Conservation (phyloP, 1,284 basidiomycete species). For the Ganoderma multipileum region DNA sequence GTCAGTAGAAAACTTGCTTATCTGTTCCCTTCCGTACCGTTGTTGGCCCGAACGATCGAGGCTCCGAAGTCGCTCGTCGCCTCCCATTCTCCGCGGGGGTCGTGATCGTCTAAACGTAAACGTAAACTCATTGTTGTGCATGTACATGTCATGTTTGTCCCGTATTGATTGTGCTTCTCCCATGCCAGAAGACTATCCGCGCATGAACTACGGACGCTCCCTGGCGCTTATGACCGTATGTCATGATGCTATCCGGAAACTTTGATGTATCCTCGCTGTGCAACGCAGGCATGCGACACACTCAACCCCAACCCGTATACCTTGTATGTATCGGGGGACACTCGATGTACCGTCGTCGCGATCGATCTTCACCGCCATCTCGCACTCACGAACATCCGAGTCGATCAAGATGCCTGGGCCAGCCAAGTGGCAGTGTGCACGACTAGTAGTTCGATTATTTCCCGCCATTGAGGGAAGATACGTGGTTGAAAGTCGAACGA, state of each 20-base stretch:
- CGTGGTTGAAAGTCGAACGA: too few species aligned
- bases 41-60: slow-evolving; percentile 1
- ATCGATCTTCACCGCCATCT: not conserved
- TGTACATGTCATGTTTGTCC: slow-evolving; percentile 22
- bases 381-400: not conserved
- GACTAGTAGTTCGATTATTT: too few species aligned
- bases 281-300: not conserved
- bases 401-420: not conserved
- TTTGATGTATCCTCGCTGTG: not conserved
- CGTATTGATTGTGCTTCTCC: slow-evolving; percentile 25
- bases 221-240: not conserved
- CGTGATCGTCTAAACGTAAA: slow-evolving; percentile 16
- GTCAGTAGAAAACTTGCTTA: slow-evolving; percentile 14
- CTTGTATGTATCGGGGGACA: not conserved
- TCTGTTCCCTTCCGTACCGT: not conserved
- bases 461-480: too few species aligned
- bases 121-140: slow-evolving; percentile 24
- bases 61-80: slow-evolving; percentile 8
- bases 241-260: not conserved
- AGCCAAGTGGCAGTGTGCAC: too few species aligned
- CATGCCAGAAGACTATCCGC: slow-evolving; percentile 15
- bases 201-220: not conserved
- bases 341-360: not conserved
- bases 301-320: not conserved
- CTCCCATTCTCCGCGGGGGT: not conserved